A percentile compares a stretch with the other conserved stretches of the same genome.
Conservation (phyloP, 345 rosid genomes). For the Kernera saxatilis region DNA sequence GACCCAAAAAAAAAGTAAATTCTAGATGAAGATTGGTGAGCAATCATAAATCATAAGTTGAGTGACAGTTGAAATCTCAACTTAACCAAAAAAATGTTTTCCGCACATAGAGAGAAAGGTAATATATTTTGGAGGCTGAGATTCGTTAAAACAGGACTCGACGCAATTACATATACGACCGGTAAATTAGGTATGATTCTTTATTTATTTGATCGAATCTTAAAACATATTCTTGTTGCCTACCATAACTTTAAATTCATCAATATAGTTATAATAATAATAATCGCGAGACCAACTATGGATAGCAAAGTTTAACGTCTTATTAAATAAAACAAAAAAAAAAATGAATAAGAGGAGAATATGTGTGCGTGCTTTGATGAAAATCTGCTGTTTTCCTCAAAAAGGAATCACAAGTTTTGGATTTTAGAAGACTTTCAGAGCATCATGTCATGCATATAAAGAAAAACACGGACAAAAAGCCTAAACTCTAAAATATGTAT, state of each 20-base stretch:
- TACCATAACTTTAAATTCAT: background rate
- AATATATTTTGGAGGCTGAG: background rate
- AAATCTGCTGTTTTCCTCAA: background rate
- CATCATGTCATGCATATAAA: background rate
- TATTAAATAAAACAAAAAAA: background rate
- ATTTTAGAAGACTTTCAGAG: background rate
- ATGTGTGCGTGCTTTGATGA: background rate
- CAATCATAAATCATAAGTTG: background rate
- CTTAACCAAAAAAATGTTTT: background rate
- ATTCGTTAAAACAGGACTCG: background rate
- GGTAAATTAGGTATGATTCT: background rate
- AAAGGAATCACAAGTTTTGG: background rate
- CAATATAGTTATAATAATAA: background rate
- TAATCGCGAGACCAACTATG: background rate
- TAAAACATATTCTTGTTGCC: background rate
- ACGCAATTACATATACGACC: background rate
- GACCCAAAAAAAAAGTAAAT: background rate
- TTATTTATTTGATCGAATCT: background rate
- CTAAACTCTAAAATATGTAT: constrained; percentile 16
- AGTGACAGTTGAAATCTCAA: background rate
- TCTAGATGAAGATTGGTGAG: constrained; percentile 1
- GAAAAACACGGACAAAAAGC: background rate
- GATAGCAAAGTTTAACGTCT: background rate
- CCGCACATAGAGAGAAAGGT: background rate
- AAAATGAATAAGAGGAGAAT: background rate